These are phyloP conservation scores for Calocybe indica DNA, from an alignment of 768 basidiomycete species.

Conservation along the genomic window DNA sequence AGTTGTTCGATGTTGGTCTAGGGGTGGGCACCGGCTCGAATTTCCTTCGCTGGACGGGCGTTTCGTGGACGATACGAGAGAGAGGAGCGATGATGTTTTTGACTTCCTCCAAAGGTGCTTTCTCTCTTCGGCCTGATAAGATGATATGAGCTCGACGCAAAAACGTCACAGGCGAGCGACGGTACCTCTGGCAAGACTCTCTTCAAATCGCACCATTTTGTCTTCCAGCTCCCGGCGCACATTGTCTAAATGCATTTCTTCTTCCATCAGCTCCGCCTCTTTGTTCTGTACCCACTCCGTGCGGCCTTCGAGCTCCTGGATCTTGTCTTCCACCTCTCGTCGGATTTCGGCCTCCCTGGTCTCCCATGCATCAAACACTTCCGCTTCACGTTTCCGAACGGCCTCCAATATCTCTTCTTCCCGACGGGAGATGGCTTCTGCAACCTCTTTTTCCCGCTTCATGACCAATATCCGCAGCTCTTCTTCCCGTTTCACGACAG, in stretches of 20 bases:
- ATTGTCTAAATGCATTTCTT: slow-evolving; percentile 43
- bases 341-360: slow-evolving; percentile 44
- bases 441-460: slow-evolving; percentile 68
- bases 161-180: background rate
- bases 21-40: slow-evolving; percentile 16
- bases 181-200: slow-evolving; percentile 16
- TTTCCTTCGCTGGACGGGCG: slow-evolving; percentile 17
- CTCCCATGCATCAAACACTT: slow-evolving; percentile 57
- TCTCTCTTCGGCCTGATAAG: slow-evolving; percentile 38
- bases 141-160: background rate
- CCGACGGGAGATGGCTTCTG: slow-evolving; percentile 52
- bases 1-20: slow-evolving; percentile 15
- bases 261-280: slow-evolving; percentile 48
- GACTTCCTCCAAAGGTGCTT: slow-evolving; percentile 68
- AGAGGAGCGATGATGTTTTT: slow-evolving; percentile 61
- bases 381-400: slow-evolving; percentile 56
- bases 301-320: slow-evolving; percentile 44
- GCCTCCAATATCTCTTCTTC: slow-evolving; percentile 72
- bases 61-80: slow-evolving; percentile 19
- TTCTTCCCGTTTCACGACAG: slow-evolving; percentile 58
- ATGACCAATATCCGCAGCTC: slow-evolving; percentile 60
- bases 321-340: slow-evolving; percentile 41
- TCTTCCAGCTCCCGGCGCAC: slow-evolving; percentile 45
- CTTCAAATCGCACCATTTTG: slow-evolving; percentile 39
- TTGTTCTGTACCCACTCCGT: slow-evolving; percentile 42